Evolutionary conservation across 139 green algal genomes (phyloP).

Genomic region (Chlamydomonas applanata): DNA sequence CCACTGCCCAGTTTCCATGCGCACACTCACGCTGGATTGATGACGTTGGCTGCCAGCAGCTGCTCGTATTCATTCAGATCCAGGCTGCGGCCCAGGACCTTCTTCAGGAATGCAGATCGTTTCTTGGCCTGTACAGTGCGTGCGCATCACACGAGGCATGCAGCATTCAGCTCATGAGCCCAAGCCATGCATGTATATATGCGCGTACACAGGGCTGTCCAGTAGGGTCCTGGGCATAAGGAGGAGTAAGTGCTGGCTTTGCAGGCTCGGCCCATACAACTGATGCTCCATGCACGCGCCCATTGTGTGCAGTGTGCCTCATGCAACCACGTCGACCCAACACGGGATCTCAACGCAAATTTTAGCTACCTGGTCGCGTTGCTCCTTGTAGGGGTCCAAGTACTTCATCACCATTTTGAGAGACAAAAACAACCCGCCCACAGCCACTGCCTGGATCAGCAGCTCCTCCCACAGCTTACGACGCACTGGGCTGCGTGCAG

Average conservation of each 20-base stretch:
- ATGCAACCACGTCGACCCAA: not conserved
- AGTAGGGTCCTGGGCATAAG: no score
- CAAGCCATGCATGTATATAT: not conserved
- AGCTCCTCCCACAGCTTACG: constrained; percentile 5
- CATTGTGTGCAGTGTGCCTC: not conserved
- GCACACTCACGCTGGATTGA: constrained; percentile 64
- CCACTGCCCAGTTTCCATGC: no score
- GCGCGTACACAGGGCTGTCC: not conserved
- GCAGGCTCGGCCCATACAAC: no score
- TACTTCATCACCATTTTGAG: constrained; percentile 46
- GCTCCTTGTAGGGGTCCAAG: constrained; percentile 54
- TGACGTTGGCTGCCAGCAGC: constrained; percentile 77
- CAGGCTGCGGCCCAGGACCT: constrained; percentile 39
- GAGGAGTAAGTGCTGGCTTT: no score
- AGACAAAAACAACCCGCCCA: not conserved
- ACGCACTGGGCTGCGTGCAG: no score
- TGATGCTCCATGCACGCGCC: no score
- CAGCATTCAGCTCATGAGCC: not conserved
- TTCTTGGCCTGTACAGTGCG: constrained; percentile 40
- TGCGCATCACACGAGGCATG: not conserved
- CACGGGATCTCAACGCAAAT: not conserved
- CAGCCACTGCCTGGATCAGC: not conserved
- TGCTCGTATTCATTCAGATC: constrained; percentile 67
- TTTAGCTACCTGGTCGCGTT: constrained; percentile 34
- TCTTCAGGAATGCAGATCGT: constrained; percentile 31